Evolutionary conservation across 2,329 filamentous ascomycete genomes (phyloP).

Genomic region (Trichoderma atroviride): DNA sequence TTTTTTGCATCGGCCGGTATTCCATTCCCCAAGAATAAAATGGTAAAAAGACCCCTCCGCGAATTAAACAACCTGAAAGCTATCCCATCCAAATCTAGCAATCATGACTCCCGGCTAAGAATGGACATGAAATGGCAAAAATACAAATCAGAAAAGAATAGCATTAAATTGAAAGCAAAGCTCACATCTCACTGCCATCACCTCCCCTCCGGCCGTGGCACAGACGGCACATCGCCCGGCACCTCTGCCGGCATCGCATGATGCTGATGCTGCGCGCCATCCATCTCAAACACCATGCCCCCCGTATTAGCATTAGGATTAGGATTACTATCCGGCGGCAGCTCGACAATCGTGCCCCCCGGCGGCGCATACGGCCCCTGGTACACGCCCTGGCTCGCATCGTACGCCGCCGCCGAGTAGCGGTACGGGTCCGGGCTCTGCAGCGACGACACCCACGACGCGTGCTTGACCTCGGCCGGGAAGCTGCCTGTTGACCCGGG

Average conservation of each 20-base stretch:
- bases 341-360: conserved; percentile 26
- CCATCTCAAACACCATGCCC: conserved; percentile 29
- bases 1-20: conserved; percentile 9
- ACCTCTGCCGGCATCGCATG: conserved; percentile 24
- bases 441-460: conserved; percentile 24
- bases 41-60: background rate
- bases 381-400: conserved; percentile 20
- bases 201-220: background rate
- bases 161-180: background rate
- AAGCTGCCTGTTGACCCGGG: conserved; percentile 16
- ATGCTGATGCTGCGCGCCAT: conserved; percentile 17
- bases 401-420: conserved; percentile 21
- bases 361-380: conserved; percentile 26
- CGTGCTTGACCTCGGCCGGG: conserved; percentile 28
- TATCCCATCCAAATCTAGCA: background rate
- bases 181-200: background rate
- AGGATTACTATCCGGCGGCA: conserved; percentile 7
- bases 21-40: background rate
- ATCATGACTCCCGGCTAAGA: conserved; percentile 6
- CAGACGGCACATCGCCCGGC: conserved; percentile 23
- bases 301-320: background rate
- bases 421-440: conserved; percentile 25
- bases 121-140: background rate
- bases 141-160: background rate
- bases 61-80: background rate